Evolutionary conservation across 768 basidiomycete species (phyloP).

Genomic region (Rickenella mellea): DNA sequence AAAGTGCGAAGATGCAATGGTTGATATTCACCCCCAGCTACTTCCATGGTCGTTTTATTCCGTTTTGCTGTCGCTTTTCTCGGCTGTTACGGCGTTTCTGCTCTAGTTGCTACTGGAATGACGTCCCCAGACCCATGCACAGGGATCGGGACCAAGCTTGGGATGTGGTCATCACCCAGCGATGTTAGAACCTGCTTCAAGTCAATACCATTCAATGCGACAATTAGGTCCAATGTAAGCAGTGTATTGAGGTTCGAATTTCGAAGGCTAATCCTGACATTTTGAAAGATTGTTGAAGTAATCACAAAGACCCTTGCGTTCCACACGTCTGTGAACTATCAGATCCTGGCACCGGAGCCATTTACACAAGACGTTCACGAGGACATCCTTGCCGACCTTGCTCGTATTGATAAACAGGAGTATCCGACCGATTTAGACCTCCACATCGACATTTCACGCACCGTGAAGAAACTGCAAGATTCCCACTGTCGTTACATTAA

Average conservation of each 20-base stretch:
- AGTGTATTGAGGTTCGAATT: background rate
- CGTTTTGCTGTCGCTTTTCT: no score
- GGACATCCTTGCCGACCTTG: constrained; percentile 40
- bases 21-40: no score
- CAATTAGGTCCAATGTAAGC: constrained; percentile 41
- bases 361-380: constrained; percentile 48
- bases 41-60: no score
- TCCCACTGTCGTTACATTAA: constrained; percentile 51
- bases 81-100: no score
- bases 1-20: no score
- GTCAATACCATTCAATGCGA: constrained; percentile 36
- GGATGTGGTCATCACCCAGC: constrained; percentile 43
- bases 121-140: no score
- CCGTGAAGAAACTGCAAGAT: constrained; percentile 47
- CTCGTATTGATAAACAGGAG: constrained; percentile 29
- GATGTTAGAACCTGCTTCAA: constrained; percentile 43
- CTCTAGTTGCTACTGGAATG: no score
- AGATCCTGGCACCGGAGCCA: constrained; percentile 43
- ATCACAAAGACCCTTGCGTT: constrained; percentile 49
- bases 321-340: constrained; percentile 55
- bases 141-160: no score
- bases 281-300: constrained; percentile 41
- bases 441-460: constrained; percentile 44
- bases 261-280: background rate
- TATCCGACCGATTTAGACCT: constrained; percentile 47